Evolutionary conservation across 2,329 filamentous ascomycete species (phyloP), one percentile per base, ranked within the genome.

Genomic region (Amauroascus verrucosus): DNA sequence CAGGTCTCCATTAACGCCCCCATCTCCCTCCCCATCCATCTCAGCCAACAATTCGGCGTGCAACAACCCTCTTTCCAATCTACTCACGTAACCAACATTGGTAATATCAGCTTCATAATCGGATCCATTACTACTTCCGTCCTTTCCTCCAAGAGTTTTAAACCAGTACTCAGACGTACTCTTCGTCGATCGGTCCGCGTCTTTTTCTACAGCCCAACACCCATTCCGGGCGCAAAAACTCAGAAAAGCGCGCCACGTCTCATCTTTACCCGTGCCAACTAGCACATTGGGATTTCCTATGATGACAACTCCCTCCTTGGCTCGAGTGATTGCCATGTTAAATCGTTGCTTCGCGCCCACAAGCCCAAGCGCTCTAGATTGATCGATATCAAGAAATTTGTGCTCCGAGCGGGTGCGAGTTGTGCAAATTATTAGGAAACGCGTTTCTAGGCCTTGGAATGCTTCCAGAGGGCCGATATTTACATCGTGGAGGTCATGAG

Each of bases 381-480:
- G 56, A 48, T 62, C 60, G 14, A 58, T 57, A 14, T 57, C 51
- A 3, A 62, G 53, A 38, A 60, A 62, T 13, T 54, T 53, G n/a
- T 30, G 54, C 11, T 55, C 56, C 2, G 56, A 32, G 5, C 61
- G 55, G 5, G 61, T 62, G 22, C 72, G 59, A 38, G 72, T 75
- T 1, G 71, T 75, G 55, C 71, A 74, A 6, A 75, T 59, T 45
- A 75, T 70, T 13, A 75, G 67, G 28, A 73, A 67, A 9, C 70
- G 63, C 41, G 65, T 68, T 57, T 75, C 72, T 5, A 74, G 62
- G 0, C 72, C 72, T 55, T 75, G 72, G 48, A 74, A 75, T 18
- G 71, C 72, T 54, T 74, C 72, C 32, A 73, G 60, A 1, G 72
- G 72, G 1, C 72, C 72, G 41, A 75, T 71, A 48, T 74, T 74